Base-by-base conservation (phyloP, 2,329 filamentous ascomycete genomes). In the Aspergillus brasiliensis region DNA sequence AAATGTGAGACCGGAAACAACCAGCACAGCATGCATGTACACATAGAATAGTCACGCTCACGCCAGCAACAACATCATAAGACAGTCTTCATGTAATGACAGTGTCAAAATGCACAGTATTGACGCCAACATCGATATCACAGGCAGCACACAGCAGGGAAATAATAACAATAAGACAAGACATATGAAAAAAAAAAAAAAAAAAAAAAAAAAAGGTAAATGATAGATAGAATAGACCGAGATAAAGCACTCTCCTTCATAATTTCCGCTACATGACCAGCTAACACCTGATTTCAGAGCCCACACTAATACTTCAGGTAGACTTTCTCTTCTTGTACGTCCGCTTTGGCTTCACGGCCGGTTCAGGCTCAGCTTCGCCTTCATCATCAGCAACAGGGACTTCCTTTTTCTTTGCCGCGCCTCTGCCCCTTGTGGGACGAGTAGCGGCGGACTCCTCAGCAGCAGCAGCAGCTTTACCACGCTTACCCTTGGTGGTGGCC, bases 271-370 rank as follows among this genome's bases (percentile, higher is more conserved):
- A 34, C 31, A 34, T 34, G 31, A 15, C 11, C 11, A 34, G 31
- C 31, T 34, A 34, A 34, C 6, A 13, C 11, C 31, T 34, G 10
- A 34, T 5, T 34, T 34, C 2, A 13, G 4, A 5, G 31, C 13
- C 31, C 10, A 13, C 17, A 10, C 8, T 4, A 15, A n/a, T 13
- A n/a, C 10, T 27, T 63, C 56, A 66, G 42, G 60, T 48, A 56
- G 62, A 15, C 64, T 63, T 67, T 62, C 65, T 67, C 62, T 37
- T 25, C 44, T 62, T 67, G 61, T 65, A 65, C 58, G 61, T 62
- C 55, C 68, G 66, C 66, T 70, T 72, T 10, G 68, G 63, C 57
- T 65, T 70, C 42, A 67, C 62, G 19, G 64, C 62, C 46, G 51
- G 49, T 19, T 67, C 61, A 3, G 57, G 63, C 7, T 65, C 63